These are phyloP conservation scores for Groenewaldozyma sp. DNA, from an alignment of 1,139 yeast genomes.

Conservation along the genomic window DNA sequence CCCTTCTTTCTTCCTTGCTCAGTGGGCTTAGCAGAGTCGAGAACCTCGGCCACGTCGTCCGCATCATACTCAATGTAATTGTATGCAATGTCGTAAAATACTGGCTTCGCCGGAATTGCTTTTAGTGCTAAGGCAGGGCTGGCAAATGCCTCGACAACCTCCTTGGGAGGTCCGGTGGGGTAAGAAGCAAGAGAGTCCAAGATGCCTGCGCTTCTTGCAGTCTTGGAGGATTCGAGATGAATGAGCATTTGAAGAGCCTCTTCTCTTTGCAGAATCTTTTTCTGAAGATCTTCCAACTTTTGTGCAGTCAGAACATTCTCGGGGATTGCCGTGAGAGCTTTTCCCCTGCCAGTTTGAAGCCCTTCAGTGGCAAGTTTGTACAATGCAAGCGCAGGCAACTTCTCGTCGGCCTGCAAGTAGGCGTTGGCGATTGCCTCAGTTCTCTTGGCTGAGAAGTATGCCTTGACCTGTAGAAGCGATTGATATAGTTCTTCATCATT, in stretches of 20 bases:
- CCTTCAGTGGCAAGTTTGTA: conserved; percentile 32
- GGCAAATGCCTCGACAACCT: conserved; percentile 37
- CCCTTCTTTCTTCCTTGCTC: conserved; percentile 9
- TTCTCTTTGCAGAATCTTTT: conserved; percentile 19
- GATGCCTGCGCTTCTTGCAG: conserved; percentile 22
- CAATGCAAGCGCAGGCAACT: conserved; percentile 49
- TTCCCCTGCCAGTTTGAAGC: conserved; percentile 11
- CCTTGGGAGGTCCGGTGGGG: conserved; percentile 30
- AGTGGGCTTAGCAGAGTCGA: conserved; percentile 2
- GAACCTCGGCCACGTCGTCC: conserved; percentile 5
- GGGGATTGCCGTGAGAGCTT: conserved; percentile 22
- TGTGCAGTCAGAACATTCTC: conserved; percentile 31
- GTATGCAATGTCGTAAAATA: conserved; percentile 79
- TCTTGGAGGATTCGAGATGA: conserved; percentile 3
- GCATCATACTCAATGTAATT: conserved; percentile 55
- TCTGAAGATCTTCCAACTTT: conserved; percentile 29
- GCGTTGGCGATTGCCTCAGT: conserved; percentile 40
- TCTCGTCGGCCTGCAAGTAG: conserved; percentile 39
- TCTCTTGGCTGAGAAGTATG: conserved; percentile 41
- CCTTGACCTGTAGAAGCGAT: conserved; percentile 43
- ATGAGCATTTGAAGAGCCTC: conserved; percentile 21
- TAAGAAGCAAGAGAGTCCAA: conserved; percentile 44
- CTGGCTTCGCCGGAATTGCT: conserved; percentile 75
- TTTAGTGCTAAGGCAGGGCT: conserved; percentile 38
- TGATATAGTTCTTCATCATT: conserved; percentile 62